Conservation (phyloP, 192 early-diverging fungal species). For the Coemansia sp. region DNA sequence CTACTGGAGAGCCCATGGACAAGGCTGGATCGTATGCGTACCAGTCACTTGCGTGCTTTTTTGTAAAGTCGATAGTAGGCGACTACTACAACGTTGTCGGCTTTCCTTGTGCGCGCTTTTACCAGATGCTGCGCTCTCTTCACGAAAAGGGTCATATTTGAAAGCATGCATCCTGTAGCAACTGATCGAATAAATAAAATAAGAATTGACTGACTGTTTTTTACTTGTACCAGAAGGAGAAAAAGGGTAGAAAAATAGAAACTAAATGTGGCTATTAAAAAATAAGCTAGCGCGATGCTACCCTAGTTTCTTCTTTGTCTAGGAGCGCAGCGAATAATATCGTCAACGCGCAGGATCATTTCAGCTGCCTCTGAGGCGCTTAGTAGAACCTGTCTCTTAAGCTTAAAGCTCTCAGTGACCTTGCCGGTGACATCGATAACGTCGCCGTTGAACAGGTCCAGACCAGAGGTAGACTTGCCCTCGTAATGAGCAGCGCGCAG, state of each 20-base stretch:
- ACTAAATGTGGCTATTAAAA: too few relatives aligned
- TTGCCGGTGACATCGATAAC: constrained; percentile 80
- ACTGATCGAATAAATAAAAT: background rate
- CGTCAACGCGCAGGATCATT: constrained; percentile 97
- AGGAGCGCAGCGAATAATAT: constrained; percentile 94
- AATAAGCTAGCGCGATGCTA: too few relatives aligned
- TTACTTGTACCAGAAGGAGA: background rate
- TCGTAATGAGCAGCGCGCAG: constrained; percentile 94
- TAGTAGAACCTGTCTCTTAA: constrained; percentile 91
- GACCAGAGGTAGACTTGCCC: constrained; percentile 71
- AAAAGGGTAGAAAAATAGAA: background rate
- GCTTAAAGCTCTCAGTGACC: constrained; percentile 96
- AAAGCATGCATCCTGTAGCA: background rate
- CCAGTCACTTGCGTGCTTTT: constrained; percentile 71
- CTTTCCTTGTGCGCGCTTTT: constrained; percentile 52
- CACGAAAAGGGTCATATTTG: constrained; percentile 12
- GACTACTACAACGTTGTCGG: constrained; percentile 83
- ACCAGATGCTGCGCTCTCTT: constrained; percentile 47
- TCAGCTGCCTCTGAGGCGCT: constrained; percentile 95
- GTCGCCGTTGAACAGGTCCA: constrained; percentile 85
- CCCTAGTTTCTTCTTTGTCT: constrained; percentile 49
- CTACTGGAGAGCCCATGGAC: constrained; percentile 67
- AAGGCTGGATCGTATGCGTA: constrained; percentile 89
- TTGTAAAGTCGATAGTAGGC: constrained; percentile 74
- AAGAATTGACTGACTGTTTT: too few relatives aligned